Evolutionary conservation across 768 basidiomycete genomes (phyloP).

Genomic region (Dioszegia crocea): DNA sequence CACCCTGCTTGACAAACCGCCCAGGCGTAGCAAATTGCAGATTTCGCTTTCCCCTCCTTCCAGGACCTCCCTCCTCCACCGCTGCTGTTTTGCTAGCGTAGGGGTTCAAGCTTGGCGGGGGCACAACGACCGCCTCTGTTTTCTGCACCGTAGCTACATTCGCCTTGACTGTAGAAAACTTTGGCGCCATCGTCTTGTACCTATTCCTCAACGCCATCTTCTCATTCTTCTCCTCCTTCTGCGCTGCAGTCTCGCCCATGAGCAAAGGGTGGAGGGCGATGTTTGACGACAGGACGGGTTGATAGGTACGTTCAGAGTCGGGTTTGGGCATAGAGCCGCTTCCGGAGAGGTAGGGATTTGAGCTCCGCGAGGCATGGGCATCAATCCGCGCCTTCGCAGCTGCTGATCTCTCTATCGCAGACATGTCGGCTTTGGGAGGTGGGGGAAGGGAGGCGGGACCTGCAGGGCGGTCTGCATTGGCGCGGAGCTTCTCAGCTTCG

Average conservation of each 20-base stretch:
- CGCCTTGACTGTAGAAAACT: slow-evolving; percentile 92
- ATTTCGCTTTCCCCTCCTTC: slow-evolving; percentile 42
- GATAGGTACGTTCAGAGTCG: background rate
- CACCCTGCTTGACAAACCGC: slow-evolving; percentile 60
- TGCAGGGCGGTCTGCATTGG: slow-evolving; percentile 54
- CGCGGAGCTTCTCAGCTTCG: slow-evolving; percentile 24
- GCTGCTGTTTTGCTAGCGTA: slow-evolving; percentile 55
- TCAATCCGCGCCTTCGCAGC: slow-evolving; percentile 83
- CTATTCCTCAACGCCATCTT: slow-evolving; percentile 62
- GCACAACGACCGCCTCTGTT: slow-evolving; percentile 61
- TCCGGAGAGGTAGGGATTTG: slow-evolving; percentile 70
- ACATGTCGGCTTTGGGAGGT: slow-evolving; percentile 21
- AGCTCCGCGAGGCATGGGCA: slow-evolving; percentile 71
- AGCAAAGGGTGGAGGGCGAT: slow-evolving; percentile 39
- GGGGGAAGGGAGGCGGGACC: slow-evolving; percentile 52
- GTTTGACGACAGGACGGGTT: slow-evolving; percentile 8
- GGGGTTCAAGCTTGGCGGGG: slow-evolving; percentile 59
- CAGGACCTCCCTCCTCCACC: slow-evolving; percentile 13
- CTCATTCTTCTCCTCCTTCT: slow-evolving; percentile 33
- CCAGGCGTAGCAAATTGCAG: slow-evolving; percentile 91
- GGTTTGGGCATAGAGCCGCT: slow-evolving; percentile 29
- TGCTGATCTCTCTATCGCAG: slow-evolving; percentile 60
- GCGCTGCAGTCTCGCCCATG: slow-evolving; percentile 19
- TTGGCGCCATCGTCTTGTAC: slow-evolving; percentile 96
- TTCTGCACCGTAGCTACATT: slow-evolving; percentile 25